Conservation (phyloP, 108 stramenopile genomes). For the Epithemia pelagica region DNA sequence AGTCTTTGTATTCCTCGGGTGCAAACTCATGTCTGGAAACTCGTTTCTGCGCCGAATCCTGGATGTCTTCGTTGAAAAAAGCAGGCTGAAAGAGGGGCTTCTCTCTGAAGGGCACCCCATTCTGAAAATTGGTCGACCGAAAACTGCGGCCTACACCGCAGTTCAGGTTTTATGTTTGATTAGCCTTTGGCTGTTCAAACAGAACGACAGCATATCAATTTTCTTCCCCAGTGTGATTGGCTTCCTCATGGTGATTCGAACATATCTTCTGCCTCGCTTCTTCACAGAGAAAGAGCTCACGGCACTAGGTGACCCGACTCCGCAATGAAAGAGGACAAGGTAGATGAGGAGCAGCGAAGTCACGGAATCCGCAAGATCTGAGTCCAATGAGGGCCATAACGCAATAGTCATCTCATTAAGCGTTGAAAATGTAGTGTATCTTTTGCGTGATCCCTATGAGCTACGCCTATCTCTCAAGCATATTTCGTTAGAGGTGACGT, state of each 20-base stretch:
- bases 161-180: constrained; percentile 62
- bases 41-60: constrained; percentile 63
- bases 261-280: constrained; percentile 64
- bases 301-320: constrained; percentile 53
- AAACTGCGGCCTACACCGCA: constrained; percentile 60
- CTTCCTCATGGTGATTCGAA: constrained; percentile 79
- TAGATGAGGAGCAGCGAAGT: too few relatives aligned
- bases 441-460: too few relatives aligned
- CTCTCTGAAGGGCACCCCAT: constrained; percentile 53
- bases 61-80: constrained; percentile 60
- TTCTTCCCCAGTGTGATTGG: constrained; percentile 94
- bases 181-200: constrained; percentile 88
- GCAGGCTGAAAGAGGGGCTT: constrained; percentile 29
- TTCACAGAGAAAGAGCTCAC: constrained; percentile 75
- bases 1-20: constrained; percentile 90
- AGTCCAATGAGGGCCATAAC: too few relatives aligned
- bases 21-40: constrained; percentile 82
- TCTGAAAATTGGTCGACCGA: constrained; percentile 55
- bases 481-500: too few relatives aligned
- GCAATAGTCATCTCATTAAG: too few relatives aligned
- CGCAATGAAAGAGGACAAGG: not conserved
- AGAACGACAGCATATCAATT: constrained; percentile 83
- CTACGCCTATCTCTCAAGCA: too few relatives aligned
- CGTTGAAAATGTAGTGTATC: too few relatives aligned
- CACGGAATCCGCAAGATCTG: too few relatives aligned